Evolutionary conservation across 2,329 filamentous ascomycete genomes (phyloP).

Genomic region (Purpureocillium takamizusanense): DNA sequence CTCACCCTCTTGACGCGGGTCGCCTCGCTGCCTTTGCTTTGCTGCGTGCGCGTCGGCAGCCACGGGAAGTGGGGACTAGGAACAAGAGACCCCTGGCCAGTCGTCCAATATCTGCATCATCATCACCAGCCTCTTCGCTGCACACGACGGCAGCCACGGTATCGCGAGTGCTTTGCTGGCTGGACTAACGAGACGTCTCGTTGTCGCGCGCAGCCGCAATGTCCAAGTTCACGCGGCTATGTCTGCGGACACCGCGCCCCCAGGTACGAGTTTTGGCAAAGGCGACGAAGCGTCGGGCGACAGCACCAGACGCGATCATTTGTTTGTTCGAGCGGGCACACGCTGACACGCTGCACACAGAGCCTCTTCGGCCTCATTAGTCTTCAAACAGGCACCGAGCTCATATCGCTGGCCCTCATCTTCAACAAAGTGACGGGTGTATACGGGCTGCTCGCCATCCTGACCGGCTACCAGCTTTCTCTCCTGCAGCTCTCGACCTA

Average conservation of each 20-base stretch:
- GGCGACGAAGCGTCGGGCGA: no score
- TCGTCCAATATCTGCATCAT: neutral
- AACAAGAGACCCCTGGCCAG: neutral
- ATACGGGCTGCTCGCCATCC: constrained; percentile 80
- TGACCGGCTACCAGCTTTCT: constrained; percentile 79
- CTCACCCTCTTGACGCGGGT: no score
- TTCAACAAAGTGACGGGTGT: constrained; percentile 90
- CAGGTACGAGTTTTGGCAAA: constrained; percentile 31
- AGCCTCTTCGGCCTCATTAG: constrained; percentile 79
- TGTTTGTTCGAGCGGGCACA: neutral
- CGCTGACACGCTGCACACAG: constrained; percentile 34
- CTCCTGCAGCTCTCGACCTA: constrained; percentile 84
- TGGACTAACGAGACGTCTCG: neutral
- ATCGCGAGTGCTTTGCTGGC: neutral
- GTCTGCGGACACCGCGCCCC: constrained; percentile 28
- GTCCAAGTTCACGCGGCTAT: constrained; percentile 26
- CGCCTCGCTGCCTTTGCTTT: no score
- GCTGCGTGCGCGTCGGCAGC: neutral
- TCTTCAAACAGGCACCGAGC: constrained; percentile 75
- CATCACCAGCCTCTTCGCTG: neutral
- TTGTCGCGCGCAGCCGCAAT: constrained; percentile 11
- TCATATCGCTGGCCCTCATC: constrained; percentile 73
- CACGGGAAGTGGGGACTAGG: constrained; percentile 1
- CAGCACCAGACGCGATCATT: neutral
- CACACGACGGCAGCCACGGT: neutral